phyloP scores from a whole-genome alignment of 257 asterid species.

The Solanum gandarillasii region DNA sequence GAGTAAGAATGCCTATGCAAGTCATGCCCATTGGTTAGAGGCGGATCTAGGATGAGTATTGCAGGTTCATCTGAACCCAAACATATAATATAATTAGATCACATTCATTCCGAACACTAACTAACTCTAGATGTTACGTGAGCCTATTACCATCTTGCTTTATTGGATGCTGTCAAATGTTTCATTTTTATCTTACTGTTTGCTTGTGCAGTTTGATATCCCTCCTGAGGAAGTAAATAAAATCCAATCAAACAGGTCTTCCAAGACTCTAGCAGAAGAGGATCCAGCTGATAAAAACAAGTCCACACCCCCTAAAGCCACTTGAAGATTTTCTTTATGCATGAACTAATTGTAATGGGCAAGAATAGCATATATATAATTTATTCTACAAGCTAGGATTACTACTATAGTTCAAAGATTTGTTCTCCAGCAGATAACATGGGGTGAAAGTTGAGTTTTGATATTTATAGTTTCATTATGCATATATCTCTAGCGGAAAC shows the following conservation, averaged over 20 bases:
- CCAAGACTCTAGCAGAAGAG: conserved; percentile 27
- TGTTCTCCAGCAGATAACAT: neutral
- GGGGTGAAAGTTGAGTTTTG: neutral
- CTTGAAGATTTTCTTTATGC: neutral
- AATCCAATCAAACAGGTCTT: conserved; percentile 40
- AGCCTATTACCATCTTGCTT: neutral
- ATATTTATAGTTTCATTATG: neutral
- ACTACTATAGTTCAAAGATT: neutral
- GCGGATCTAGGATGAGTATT: neutral
- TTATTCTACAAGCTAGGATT: neutral
- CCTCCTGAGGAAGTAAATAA: conserved; percentile 38
- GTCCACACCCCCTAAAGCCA: conserved; percentile 2
- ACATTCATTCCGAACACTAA: neutral
- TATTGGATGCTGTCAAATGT: neutral
- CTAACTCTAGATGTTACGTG: neutral
- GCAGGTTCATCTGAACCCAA: neutral
- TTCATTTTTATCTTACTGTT: neutral
- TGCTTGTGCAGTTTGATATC: conserved; percentile 47
- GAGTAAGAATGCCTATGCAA: neutral
- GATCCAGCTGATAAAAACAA: conserved; percentile 24
- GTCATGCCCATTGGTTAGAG: neutral
- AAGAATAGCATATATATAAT: neutral
- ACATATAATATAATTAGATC: neutral
- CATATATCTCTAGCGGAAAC: neutral
- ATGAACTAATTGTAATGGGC: neutral